These are phyloP conservation scores for Tetracladium marchalianum DNA, from an alignment of 495 filamentous ascomycete species.

Conservation along the genomic window DNA sequence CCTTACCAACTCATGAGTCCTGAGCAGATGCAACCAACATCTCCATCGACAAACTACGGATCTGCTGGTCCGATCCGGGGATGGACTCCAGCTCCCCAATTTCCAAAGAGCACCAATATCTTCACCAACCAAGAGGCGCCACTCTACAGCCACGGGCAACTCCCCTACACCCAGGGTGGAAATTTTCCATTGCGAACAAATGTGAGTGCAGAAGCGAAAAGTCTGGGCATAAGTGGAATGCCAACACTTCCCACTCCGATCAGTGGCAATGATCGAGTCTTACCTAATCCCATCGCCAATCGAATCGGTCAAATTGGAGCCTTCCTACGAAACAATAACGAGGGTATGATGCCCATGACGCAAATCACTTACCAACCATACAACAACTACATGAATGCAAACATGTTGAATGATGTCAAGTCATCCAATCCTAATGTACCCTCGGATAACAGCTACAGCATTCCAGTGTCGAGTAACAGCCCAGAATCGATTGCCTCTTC, in stretches of 20 bases:
- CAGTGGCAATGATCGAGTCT: constrained; percentile 27
- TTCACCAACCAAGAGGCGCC: constrained; percentile 13
- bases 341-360: background rate
- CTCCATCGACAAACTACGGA: constrained; percentile 16
- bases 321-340: constrained; percentile 13
- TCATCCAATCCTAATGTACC: constrained; percentile 2
- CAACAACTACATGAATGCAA: constrained; percentile 4
- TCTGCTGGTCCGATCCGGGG: constrained; percentile 25
- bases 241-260: constrained; percentile 29
- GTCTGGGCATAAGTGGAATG: constrained; percentile 6
- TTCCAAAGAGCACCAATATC: constrained; percentile 3
- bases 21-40: constrained; percentile 21
- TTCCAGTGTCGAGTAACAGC: constrained; percentile 14
- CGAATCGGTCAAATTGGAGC: constrained; percentile 21
- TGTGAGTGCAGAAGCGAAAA: background rate
- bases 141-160: constrained; percentile 8
- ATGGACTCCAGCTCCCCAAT: constrained; percentile 19
- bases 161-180: constrained; percentile 9
- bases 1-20: constrained; percentile 22
- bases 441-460: constrained; percentile 6
- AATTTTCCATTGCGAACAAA: constrained; percentile 11
- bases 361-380: constrained; percentile 7
- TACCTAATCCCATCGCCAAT: constrained; percentile 25
- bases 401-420: constrained; percentile 4
- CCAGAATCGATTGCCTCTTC: constrained; percentile 14